Conservation (phyloP, 129 eudicot genomes). For the Scalesia atractyloides region DNA sequence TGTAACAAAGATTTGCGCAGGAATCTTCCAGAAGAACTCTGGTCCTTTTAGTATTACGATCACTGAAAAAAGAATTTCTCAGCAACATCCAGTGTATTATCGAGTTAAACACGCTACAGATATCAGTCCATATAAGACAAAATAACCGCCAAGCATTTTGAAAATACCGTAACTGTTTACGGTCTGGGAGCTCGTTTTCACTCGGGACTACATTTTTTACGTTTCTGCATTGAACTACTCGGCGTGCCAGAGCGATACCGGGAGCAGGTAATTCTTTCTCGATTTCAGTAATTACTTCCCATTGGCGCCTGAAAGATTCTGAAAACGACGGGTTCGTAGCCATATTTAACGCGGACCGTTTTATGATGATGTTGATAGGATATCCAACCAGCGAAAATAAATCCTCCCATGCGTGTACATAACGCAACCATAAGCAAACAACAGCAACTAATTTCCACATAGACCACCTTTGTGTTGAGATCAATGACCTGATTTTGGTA, state of each 20-base stretch:
- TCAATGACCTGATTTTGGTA: slow-evolving; percentile 49
- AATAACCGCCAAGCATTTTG: slow-evolving; percentile 39
- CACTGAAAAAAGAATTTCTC: slow-evolving; percentile 21
- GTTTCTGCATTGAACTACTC: slow-evolving; percentile 56
- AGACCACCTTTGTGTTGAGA: slow-evolving; percentile 51
- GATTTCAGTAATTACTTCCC: slow-evolving; percentile 59
- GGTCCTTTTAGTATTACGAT: slow-evolving; percentile 19
- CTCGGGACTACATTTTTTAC: slow-evolving; percentile 26
- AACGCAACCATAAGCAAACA: slow-evolving; percentile 62
- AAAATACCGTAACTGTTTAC: slow-evolving; percentile 29
- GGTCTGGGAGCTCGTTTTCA: slow-evolving; percentile 26
- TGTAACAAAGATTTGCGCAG: slow-evolving; percentile 40
- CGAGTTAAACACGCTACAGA: slow-evolving; percentile 38
- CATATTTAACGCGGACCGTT: slow-evolving; percentile 45
- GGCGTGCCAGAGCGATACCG: slow-evolving; percentile 65
- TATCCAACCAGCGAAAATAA: slow-evolving; percentile 64
- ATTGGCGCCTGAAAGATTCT: slow-evolving; percentile 45
- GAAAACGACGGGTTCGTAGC: slow-evolving; percentile 39
- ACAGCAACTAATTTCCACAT: slow-evolving; percentile 42
- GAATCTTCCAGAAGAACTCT: slow-evolving; percentile 26
- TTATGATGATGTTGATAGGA: slow-evolving; percentile 49
- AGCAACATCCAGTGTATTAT: slow-evolving; percentile 22
- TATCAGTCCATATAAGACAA: slow-evolving; percentile 37
- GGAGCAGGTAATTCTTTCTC: slow-evolving; percentile 68
- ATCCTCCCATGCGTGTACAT: slow-evolving; percentile 57